phyloP scores from a whole-genome alignment of 2,329 filamentous ascomycete genomes.

The Ophiognomonia clavigignenti-juglandacearum region DNA sequence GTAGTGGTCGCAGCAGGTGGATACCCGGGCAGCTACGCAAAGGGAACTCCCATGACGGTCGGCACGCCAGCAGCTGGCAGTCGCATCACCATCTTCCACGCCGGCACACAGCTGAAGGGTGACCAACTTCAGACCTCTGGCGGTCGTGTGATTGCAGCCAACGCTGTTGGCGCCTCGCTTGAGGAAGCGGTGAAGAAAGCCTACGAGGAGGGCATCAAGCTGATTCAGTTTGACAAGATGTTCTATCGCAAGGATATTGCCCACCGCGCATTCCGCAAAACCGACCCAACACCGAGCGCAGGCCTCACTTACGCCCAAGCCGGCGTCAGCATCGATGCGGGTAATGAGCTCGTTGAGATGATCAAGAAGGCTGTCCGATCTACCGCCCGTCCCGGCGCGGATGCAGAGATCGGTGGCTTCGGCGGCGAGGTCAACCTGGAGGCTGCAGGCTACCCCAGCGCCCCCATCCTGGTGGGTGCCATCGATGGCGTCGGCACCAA shows the following conservation, averaged over 20 bases:
- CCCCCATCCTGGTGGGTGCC: constrained; percentile 82
- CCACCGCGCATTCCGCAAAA: constrained; percentile 60
- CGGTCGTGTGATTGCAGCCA: constrained; percentile 91
- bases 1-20: constrained; percentile 92
- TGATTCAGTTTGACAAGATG: constrained; percentile 81
- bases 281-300: constrained; percentile 19
- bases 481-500: constrained; percentile 98
- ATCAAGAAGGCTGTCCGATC: constrained; percentile 89
- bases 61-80: constrained; percentile 36
- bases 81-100: constrained; percentile 80
- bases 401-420: constrained; percentile 93
- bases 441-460: constrained; percentile 65
- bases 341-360: constrained; percentile 84
- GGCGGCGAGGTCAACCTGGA: constrained; percentile 80
- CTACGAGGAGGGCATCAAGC: constrained; percentile 70
- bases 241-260: constrained; percentile 93
- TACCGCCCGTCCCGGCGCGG: constrained; percentile 79
- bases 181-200: constrained; percentile 79
- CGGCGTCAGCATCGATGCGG: constrained; percentile 90
- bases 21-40: constrained; percentile 81
- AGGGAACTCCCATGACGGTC: constrained; percentile 62
- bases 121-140: constrained; percentile 70
- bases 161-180: constrained; percentile 66
- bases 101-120: constrained; percentile 68
- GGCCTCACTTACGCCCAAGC: constrained; percentile 85